Conservation (phyloP, 2,329 filamentous ascomycete genomes). For the Hypoxylon sp. region DNA sequence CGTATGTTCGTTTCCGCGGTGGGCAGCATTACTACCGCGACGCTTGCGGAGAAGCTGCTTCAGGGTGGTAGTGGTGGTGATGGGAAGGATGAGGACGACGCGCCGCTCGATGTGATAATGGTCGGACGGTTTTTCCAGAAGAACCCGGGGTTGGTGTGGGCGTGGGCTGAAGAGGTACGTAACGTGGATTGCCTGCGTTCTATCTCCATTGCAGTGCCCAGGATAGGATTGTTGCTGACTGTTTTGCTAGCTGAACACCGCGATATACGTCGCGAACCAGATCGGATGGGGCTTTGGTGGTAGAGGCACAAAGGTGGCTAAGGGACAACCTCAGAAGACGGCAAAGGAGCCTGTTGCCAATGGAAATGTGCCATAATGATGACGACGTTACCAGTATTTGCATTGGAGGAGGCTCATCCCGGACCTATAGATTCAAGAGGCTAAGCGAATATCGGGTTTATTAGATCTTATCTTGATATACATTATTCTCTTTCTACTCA, state of each 20-base stretch:
- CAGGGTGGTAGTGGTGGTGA: constrained; percentile 44
- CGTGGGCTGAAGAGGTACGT: constrained; percentile 66
- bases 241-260: constrained; percentile 19
- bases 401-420: too few relatives aligned
- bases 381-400: background rate
- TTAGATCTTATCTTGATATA: too few relatives aligned
- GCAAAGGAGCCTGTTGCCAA: constrained; percentile 3
- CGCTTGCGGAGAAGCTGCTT: constrained; percentile 62
- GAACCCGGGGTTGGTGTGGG: constrained; percentile 67
- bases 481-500: too few relatives aligned
- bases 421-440: too few relatives aligned
- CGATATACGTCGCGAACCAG: constrained; percentile 57
- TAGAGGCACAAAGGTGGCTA: constrained; percentile 40
- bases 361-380: background rate
- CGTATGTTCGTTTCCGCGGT: constrained; percentile 67
- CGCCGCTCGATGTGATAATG: constrained; percentile 60
- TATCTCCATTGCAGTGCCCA: background rate
- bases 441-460: too few relatives aligned
- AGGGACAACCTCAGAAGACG: background rate
- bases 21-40: constrained; percentile 60
- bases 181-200: constrained; percentile 41
- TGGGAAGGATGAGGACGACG: constrained; percentile 30
- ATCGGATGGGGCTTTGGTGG: constrained; percentile 68
- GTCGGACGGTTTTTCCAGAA: constrained; percentile 68
- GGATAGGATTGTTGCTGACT: constrained; percentile 10